Conservation (phyloP, 768 basidiomycete genomes). For the Clathrus columnatus region DNA sequence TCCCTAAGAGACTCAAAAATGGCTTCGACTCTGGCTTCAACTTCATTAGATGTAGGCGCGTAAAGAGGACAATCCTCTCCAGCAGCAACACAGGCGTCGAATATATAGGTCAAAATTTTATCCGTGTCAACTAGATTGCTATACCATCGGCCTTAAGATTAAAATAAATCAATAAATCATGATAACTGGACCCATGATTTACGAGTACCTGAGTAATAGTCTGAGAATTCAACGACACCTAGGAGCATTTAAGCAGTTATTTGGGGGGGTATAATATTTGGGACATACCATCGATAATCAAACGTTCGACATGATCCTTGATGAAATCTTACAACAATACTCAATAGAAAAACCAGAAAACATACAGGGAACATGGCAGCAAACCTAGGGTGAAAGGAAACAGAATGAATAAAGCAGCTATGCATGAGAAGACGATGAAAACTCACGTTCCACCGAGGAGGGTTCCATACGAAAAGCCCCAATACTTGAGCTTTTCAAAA, state of each 20-base stretch:
- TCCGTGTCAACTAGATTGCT: conserved; percentile 20
- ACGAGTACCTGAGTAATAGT: not conserved
- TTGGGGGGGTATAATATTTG: not conserved
- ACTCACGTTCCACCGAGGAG: conserved; percentile 14
- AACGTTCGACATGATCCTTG: conserved; percentile 25
- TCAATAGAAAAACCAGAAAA: not conserved
- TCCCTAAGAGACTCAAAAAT: conserved; percentile 5
- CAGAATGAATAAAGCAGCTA: not conserved
- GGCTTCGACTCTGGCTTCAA: conserved; percentile 13
- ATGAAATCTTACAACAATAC: not conserved
- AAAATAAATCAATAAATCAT: not conserved
- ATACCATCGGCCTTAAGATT: conserved; percentile 13
- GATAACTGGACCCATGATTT: not conserved
- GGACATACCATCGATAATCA: conserved; percentile 24
- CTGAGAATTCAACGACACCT: conserved; percentile 6
- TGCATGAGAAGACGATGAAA: not conserved
- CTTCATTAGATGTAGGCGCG: conserved; percentile 15
- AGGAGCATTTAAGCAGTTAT: not conserved
- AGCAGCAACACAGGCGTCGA: conserved; percentile 17
- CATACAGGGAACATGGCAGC: conserved; percentile 24
- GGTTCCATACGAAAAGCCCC: conserved; percentile 17
- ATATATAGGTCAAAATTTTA: conserved; percentile 14
- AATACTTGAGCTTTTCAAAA: conserved; percentile 23
- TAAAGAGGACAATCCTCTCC: conserved; percentile 17
- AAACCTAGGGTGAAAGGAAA: conserved; percentile 16